Conservation (phyloP, 257 asterid species). For the Mentha longifolia region DNA sequence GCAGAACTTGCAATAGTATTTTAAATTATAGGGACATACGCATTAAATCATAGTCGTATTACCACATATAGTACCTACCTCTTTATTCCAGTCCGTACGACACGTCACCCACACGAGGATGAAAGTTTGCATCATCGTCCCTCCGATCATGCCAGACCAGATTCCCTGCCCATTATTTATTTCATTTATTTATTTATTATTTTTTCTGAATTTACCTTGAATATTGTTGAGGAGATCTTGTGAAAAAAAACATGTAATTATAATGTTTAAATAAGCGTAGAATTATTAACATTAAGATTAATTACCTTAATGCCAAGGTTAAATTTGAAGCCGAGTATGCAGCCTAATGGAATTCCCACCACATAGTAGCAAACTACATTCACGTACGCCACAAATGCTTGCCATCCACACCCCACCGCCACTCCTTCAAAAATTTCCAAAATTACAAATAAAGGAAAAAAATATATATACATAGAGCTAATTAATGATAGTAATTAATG, state of each 20-base stretch:
- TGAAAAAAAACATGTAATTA: no score
- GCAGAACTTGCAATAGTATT: no score
- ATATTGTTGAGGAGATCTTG: no score
- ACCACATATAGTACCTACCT: slow-evolving; percentile 43
- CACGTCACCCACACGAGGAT: slow-evolving; percentile 77
- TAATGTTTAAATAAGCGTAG: no score
- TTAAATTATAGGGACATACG: no score
- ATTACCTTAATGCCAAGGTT: slow-evolving; percentile 59
- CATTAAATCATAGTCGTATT: no score
- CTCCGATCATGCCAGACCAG: slow-evolving; percentile 92
- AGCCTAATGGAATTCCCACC: slow-evolving; percentile 65
- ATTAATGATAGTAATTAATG: no score
- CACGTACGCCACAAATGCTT: slow-evolving; percentile 65
- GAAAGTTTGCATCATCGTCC: slow-evolving; percentile 80
- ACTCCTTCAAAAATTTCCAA: slow-evolving; percentile 48
- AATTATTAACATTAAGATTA: no score
- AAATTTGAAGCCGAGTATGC: slow-evolving; percentile 58
- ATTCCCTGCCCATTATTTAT: slow-evolving; percentile 53
- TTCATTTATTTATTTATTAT: no score
- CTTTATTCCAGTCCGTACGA: slow-evolving; percentile 75
- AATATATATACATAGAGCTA: no score
- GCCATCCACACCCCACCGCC: slow-evolving; percentile 81
- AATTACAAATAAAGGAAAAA: no score
- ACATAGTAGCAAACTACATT: slow-evolving; percentile 61
- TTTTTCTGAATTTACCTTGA: no score